phyloP scores from a whole-genome alignment of 805 yeast species.

The Yamadazyma kitorensis region DNA sequence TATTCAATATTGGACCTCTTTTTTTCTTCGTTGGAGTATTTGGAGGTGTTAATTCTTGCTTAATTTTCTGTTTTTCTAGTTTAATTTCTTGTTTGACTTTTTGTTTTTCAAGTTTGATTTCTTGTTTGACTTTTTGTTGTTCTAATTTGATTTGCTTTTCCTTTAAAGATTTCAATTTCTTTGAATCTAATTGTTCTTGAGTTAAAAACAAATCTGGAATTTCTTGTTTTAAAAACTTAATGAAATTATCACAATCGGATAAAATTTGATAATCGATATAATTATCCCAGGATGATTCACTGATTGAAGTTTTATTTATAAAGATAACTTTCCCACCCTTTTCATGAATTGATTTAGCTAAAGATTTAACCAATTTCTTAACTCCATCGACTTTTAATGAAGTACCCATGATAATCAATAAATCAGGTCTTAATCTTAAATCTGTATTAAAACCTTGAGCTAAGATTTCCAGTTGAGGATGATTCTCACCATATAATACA shows the following conservation, averaged over 20 bases:
- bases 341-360: conserved; percentile 72
- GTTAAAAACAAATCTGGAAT: conserved; percentile 63
- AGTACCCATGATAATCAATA: conserved; percentile 88
- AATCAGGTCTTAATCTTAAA: conserved; percentile 64
- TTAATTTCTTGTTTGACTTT: conserved; percentile 7
- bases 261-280: conserved; percentile 76
- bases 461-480: conserved; percentile 79
- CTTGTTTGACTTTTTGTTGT: conserved; percentile 7
- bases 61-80: conserved; percentile 6
- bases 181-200: conserved; percentile 48
- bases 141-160: conserved; percentile 11
- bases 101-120: conserved; percentile 6
- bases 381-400: conserved; percentile 91
- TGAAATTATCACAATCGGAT: conserved; percentile 83
- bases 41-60: conserved; percentile 13
- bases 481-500: conserved; percentile 91
- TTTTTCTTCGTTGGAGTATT: conserved; percentile 11
- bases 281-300: conserved; percentile 61
- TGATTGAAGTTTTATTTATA: conserved; percentile 66
- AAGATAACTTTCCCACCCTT: conserved; percentile 75
- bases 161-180: conserved; percentile 26
- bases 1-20: conserved; percentile 19
- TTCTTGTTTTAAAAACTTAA: conserved; percentile 48
- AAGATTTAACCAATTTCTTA: conserved; percentile 64
- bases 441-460: conserved; percentile 70